A percentile compares a stretch with the other conserved stretches of the same genome.
Conservation (phyloP, 2,329 filamentous ascomycete genomes). For the Scytalidium lignicola region DNA sequence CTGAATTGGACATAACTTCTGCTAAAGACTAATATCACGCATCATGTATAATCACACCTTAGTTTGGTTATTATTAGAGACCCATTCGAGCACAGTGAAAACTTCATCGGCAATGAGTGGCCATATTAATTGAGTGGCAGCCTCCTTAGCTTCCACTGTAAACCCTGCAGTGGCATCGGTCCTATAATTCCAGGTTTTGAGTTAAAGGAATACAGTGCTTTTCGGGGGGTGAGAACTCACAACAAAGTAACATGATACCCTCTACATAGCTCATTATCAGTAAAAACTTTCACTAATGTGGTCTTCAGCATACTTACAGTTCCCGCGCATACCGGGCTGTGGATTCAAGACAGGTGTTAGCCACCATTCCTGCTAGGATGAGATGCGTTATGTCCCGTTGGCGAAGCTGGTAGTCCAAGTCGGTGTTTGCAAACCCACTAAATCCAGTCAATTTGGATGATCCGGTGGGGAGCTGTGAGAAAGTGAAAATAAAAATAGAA, state of each 20-base stretch:
- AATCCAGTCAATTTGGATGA: not conserved
- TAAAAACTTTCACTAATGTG: conserved; percentile 2
- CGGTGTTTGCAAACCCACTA: conserved; percentile 30
- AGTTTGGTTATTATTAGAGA: too few species aligned
- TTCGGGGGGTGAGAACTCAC: conserved; percentile 8
- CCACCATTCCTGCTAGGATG: conserved; percentile 26
- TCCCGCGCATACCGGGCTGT: conserved; percentile 30
- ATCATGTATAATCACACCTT: too few species aligned
- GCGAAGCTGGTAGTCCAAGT: conserved; percentile 30
- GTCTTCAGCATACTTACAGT: conserved; percentile 15
- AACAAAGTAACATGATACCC: conserved; percentile 23
- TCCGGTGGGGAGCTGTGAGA: not conserved
- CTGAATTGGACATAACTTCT: too few species aligned
- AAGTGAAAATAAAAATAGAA: too few species aligned
- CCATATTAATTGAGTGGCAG: conserved; percentile 23
- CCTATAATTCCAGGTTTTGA: not conserved
- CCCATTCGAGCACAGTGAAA: conserved; percentile 10
- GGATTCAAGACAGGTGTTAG: conserved; percentile 31
- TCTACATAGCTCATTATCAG: conserved; percentile 1
- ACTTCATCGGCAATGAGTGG: conserved; percentile 22
- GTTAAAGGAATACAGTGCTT: not conserved
- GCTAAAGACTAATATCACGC: too few species aligned
- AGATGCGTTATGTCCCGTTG: conserved; percentile 29
- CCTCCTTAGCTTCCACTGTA: conserved; percentile 15
- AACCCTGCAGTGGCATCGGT: conserved; percentile 21